These are phyloP conservation scores for Aschersonia sp. DNA, from an alignment of 2,329 filamentous ascomycete genomes.

Conservation along the genomic window DNA sequence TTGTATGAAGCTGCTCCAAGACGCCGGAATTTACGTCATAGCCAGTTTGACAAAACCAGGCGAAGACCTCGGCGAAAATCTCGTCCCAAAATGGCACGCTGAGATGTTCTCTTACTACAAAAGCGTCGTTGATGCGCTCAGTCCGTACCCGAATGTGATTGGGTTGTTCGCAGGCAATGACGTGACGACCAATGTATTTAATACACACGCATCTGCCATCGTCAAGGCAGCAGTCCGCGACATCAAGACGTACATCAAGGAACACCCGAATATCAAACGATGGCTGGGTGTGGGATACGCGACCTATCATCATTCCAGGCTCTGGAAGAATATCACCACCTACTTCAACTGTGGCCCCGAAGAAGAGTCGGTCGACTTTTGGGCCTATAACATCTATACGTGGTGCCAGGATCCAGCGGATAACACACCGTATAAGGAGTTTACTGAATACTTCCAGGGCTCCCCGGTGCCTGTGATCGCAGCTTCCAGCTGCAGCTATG, in stretches of 20 bases:
- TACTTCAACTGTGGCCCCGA: constrained; percentile 84
- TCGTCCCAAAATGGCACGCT: constrained; percentile 57
- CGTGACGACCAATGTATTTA: constrained; percentile 77
- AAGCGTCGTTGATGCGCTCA: constrained; percentile 65
- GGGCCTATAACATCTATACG: constrained; percentile 99
- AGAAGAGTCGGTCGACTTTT: constrained; percentile 71
- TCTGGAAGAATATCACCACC: constrained; percentile 66
- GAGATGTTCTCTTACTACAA: constrained; percentile 71
- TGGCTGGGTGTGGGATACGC: constrained; percentile 85
- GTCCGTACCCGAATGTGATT: constrained; percentile 76
- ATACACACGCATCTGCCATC: constrained; percentile 80
- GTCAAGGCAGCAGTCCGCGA: constrained; percentile 97
- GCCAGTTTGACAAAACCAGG: constrained; percentile 12
- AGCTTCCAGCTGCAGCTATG: constrained; percentile 86
- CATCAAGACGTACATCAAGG: constrained; percentile 86
- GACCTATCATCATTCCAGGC: constrained; percentile 78
- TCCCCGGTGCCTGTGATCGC: constrained; percentile 95
- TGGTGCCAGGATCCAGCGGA: constrained; percentile 82
- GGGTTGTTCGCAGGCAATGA: constrained; percentile 99
- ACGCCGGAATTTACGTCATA: constrained; percentile 88
- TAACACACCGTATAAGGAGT: constrained; percentile 64
- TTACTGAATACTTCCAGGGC: constrained; percentile 71
- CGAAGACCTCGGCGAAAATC: constrained; percentile 59
- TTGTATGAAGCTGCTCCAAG: constrained; percentile 73
- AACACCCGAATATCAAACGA: constrained; percentile 51